Conservation (phyloP, 164 flowering plant species). For the Annona cherimola region DNA sequence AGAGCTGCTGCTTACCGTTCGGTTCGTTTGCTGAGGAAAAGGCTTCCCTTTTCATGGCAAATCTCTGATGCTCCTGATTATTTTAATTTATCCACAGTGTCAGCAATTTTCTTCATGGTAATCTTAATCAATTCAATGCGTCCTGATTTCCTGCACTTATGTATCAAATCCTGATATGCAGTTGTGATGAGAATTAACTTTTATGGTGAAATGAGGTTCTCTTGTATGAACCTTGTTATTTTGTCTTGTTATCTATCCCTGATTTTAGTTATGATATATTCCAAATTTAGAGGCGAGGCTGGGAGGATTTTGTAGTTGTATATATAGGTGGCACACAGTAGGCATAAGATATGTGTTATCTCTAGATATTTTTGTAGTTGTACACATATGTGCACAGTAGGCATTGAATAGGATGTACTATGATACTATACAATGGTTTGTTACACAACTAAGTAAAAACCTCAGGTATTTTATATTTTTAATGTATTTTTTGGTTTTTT, state of each 20-base stretch:
- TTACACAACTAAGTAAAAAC: too few relatives aligned
- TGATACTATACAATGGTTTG: too few relatives aligned
- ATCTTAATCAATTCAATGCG: neutral
- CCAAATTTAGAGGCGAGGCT: neutral
- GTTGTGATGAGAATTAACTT: neutral
- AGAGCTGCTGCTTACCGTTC: constrained; percentile 3
- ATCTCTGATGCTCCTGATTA: neutral
- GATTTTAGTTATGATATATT: neutral
- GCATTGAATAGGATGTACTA: too few relatives aligned
- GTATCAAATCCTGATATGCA: neutral
- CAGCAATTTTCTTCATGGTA: neutral
- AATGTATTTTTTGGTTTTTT: too few relatives aligned
- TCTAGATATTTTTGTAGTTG: too few relatives aligned
- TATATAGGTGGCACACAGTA: too few relatives aligned
- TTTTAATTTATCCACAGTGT: neutral
- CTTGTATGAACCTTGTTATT: neutral
- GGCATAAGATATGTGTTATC: too few relatives aligned
- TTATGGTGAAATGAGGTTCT: neutral
- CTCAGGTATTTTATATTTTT: too few relatives aligned
- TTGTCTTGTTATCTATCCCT: neutral
- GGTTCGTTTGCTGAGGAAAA: constrained; percentile 15
- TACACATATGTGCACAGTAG: too few relatives aligned
- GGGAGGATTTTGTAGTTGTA: too few relatives aligned
- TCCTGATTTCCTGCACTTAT: neutral
- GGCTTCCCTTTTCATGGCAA: constrained; percentile 12